These are phyloP conservation scores for Haplosporangium sp. DNA, from an alignment of 371 early-diverging fungal species.

Conservation along the genomic window DNA sequence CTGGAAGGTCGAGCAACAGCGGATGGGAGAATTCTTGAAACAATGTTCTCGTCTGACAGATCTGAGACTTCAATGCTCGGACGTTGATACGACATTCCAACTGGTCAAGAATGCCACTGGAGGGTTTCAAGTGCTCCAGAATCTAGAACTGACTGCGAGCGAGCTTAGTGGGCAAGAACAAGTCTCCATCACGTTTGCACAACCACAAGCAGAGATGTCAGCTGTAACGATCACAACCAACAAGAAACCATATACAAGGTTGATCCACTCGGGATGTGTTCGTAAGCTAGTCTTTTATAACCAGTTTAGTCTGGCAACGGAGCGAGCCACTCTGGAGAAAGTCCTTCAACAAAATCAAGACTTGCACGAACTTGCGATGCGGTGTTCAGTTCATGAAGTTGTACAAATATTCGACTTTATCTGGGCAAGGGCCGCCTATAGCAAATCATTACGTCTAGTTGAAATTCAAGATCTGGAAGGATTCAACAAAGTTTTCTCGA, in stretches of 20 bases:
- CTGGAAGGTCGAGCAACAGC: slow-evolving; percentile 29
- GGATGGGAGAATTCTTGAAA: slow-evolving; percentile 24
- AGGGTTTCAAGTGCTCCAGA: slow-evolving; percentile 14
- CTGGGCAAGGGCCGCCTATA: neutral
- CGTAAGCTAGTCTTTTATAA: slow-evolving; percentile 19
- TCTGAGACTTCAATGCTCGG: slow-evolving; percentile 20
- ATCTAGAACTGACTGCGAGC: slow-evolving; percentile 14
- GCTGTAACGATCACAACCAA: slow-evolving; percentile 27
- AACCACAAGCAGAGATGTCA: slow-evolving; percentile 29
- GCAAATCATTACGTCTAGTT: neutral
- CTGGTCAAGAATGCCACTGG: slow-evolving; percentile 19
- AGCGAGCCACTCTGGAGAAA: slow-evolving; percentile 2
- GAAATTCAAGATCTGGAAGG: slow-evolving; percentile 15
- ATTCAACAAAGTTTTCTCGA: slow-evolving; percentile 9
- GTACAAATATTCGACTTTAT: slow-evolving; percentile 10
- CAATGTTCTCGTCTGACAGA: slow-evolving; percentile 16
- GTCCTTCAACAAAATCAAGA: slow-evolving; percentile 17
- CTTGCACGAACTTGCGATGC: slow-evolving; percentile 11
- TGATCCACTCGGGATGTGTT: slow-evolving; percentile 27
- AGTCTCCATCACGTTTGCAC: slow-evolving; percentile 15
- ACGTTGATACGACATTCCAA: slow-evolving; percentile 24
- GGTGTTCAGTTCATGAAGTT: slow-evolving; percentile 10
- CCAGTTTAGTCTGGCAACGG: slow-evolving; percentile 7
- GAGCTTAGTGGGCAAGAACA: slow-evolving; percentile 18
- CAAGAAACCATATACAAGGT: slow-evolving; percentile 17